Base-by-base conservation (phyloP, 805 yeast genomes). In the Candida andamanensis region DNA sequence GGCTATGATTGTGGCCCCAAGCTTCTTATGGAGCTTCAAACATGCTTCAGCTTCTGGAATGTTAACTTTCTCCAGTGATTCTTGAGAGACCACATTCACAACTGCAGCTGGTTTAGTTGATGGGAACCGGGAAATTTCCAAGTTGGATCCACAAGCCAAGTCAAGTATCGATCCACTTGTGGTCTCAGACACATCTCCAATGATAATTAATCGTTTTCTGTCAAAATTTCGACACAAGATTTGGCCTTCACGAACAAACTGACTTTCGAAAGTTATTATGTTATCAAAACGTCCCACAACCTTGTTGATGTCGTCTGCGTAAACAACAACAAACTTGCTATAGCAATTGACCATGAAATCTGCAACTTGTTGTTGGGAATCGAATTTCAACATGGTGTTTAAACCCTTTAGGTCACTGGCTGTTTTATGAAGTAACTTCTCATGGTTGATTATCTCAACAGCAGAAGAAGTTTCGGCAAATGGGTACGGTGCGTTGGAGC, bases 41-140 rank as follows among this genome's bases (percentile, higher is more conserved):
- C 9, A 26, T 21, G 13, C 17, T 26, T 38, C 37, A 3, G 39
- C 45, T 29, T 41, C 36, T 6, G 29, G 23, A 4, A 38, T 36
- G 19, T 27, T 30, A 9, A 36, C 39, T 12, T 36, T 30, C 3
- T 19, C 22, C 22, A 19, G 11, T 19, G 22, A 11, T 11, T 19
- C 22, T 19, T 11, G 8, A 11, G 8, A 19, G 10, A 8, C 8
- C 22, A 19, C 10, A 8, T 19, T 8, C 22, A 19, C 8, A 8
- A 19, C 11, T 19, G 22, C 11, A 8, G 22, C 22, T 11, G 11
- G 11, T n/a, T n/a, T n/a, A n/a, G n/a, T n/a, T n/a, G n/a, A n/a
- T n/a, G 7, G 24, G 10, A 11, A 13, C 30, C 17, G 12, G 14
- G 12, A 19, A 12, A 3, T 19, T 16, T 12, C 12, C 6, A 4